phyloP scores from a whole-genome alignment of 495 filamentous ascomycete genomes.

The Talaromyces stipitatus region DNA sequence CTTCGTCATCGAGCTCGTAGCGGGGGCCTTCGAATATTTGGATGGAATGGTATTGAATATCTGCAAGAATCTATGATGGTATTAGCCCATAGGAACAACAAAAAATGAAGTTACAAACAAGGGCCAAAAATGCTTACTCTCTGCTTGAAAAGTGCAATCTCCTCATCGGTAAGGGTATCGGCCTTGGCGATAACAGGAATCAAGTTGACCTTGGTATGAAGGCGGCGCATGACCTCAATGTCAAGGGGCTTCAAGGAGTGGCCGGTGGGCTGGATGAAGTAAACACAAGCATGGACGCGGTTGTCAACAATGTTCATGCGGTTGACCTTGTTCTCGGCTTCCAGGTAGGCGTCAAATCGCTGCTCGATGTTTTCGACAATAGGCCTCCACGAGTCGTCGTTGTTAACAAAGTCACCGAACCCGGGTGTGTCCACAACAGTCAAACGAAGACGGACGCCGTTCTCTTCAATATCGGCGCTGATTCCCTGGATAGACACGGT shows the following conservation, averaged over 20 bases:
- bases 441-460: constrained; percentile 91
- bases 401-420: constrained; percentile 99
- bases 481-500: constrained; percentile 98
- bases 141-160: constrained; percentile 87
- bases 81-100: not conserved
- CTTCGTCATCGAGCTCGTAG: constrained; percentile 97
- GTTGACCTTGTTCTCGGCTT: constrained; percentile 99
- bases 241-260: constrained; percentile 99
- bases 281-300: constrained; percentile 95
- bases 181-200: constrained; percentile 98
- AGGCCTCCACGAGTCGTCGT: constrained; percentile 97
- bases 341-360: constrained; percentile 94
- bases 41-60: constrained; percentile 92
- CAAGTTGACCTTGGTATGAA: constrained; percentile 99
- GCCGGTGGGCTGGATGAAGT: constrained; percentile 98
- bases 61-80: constrained; percentile 79
- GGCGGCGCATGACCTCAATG: constrained; percentile 96
- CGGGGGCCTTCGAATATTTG: constrained; percentile 98
- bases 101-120: not conserved
- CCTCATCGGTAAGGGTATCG: constrained; percentile 95
- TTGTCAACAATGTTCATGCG: constrained; percentile 99
- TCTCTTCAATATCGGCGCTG: constrained; percentile 98
- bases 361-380: constrained; percentile 99
- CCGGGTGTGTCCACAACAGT: constrained; percentile 97
- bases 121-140: constrained; percentile 62